Evolutionary conservation across 148 eudicot species (phyloP), one percentile per base, ranked within the genome.

Genomic region (Persicaria maculosa): DNA sequence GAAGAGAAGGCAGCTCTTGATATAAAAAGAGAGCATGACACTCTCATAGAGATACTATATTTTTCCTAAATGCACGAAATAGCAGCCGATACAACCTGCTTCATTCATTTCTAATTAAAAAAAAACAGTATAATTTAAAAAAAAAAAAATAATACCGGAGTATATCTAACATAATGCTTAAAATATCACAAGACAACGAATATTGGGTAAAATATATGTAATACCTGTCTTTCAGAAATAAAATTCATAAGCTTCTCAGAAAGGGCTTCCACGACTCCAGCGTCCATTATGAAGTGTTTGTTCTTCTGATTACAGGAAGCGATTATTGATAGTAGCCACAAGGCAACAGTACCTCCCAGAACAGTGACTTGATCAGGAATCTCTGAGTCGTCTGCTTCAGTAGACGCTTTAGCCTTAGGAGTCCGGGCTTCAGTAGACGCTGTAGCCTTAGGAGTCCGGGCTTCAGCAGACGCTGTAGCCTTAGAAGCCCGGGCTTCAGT

Each of bases 251-350:
- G 89, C 87, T 88, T 91, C 69, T 89, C 90, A 9, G 77, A 79
- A 20, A 91, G 90, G 58, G 75, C 86, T 74, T 91, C 97, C 48
- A 91, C 84, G 71, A 88, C 90, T 47, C 97, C 97, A 83, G 90
- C 90, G 82, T 88, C 97, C 86, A 88, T 74, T 20, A 89, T 85
- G 74, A 75, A 61, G 70, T 53, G 77, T 76, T 80, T 91, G 79
- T 81, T 88, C 80, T 85, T 83, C 59, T 47, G 75, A 75, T 79
- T 71, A 77, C 74, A 84, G 9, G 97, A 91, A 81, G 94, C 88
- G 61, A 91, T 72, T 68, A 89, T 82, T 36, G 85, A 88, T 40
- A 91, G 84, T 85, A 91, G 74, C 97, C 97, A 91, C 80, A 89
- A 74, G 74, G 90, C 90, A 73, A 85, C 89, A 53, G 90, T 89